These are phyloP conservation scores for Colletotrichum truncatum DNA, from an alignment of 2,329 filamentous ascomycete species.

Conservation along the genomic window DNA sequence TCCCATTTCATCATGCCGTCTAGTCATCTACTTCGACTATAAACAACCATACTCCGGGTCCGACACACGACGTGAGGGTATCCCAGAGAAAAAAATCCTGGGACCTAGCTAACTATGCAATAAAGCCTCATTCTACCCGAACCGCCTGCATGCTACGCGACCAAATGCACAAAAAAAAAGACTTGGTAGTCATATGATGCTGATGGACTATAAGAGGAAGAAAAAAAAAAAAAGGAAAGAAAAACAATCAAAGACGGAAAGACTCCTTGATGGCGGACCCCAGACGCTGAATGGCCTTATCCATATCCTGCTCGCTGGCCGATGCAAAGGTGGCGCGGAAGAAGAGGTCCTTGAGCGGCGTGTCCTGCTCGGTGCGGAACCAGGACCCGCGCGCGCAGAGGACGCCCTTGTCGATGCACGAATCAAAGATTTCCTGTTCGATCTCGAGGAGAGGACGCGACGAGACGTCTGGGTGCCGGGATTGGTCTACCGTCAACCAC, in stretches of 20 bases:
- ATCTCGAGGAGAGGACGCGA: slow-evolving; percentile 68
- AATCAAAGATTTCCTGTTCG: slow-evolving; percentile 87
- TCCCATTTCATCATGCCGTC: no score
- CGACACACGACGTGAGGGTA: no score
- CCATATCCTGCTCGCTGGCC: slow-evolving; percentile 76
- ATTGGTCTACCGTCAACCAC: slow-evolving; percentile 77
- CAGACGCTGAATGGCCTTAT: slow-evolving; percentile 77
- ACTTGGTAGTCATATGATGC: background rate
- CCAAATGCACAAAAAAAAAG: no score
- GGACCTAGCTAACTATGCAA: no score
- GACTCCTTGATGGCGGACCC: slow-evolving; percentile 75
- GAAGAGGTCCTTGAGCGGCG: slow-evolving; percentile 73
- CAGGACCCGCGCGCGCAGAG: slow-evolving; percentile 87
- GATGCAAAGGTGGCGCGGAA: slow-evolving; percentile 92
- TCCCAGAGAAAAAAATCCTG: no score
- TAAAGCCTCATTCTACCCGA: no score
- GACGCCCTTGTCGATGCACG: slow-evolving; percentile 78
- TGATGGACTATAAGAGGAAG: background rate
- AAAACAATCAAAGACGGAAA: slow-evolving; percentile 45
- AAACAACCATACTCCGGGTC: no score
- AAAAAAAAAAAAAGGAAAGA: background rate
- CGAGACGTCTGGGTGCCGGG: slow-evolving; percentile 68
- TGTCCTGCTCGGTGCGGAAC: slow-evolving; percentile 82
- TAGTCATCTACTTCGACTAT: no score
- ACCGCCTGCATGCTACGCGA: no score